Base-by-base conservation (phyloP, 2,329 filamentous ascomycete species). In the Penicillium hesseltinei region DNA sequence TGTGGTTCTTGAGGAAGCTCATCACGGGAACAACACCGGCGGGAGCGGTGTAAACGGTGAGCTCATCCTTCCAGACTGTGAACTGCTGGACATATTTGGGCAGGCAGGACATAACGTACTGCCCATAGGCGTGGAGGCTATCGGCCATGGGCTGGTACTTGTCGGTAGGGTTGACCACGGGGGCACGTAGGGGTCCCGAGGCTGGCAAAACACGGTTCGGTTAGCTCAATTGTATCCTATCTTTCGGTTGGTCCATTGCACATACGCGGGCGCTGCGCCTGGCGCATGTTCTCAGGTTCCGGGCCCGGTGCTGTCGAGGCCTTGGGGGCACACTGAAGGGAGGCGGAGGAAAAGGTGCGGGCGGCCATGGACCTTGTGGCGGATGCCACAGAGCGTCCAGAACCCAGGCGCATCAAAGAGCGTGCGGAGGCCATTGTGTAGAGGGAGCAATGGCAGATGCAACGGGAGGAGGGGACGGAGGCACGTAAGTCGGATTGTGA, bases 41-140 rank as follows among this genome's bases (percentile, higher is more conserved):
- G 1, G 94, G 94, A 47, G 91, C 83, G 71, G 97, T 94, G 78
- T 95, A 93, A 75, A 97, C 91, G 68, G 89, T 92, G 73, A 99
- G 86, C 79, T 99, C 94, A 74, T 99, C 94, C 81, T 99, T 99
- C 94, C 94, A 99, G 55, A 99, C 93, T 13, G 92, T 96, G 81
- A 97, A 97, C 80, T 99, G 94, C 81, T 99, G 95, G 69, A 99
- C 86, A 79, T 96, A 97, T 82, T 97, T 97, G 69, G 94, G 95
- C 72, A 99, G 79, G 77, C 91, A 96, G 66, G 92, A 92, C 86
- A 99, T 93, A 71, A 99, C 81, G 84, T 96, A 99, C 73, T 95
- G 87, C 71, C 94, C 94, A 74, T 99, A 99, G 71, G 87, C 89
- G 82, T 99, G 94, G 73, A 97, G 82, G 73, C 88, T 84, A 65